Evolutionary conservation across 129 eudicot species (phyloP).

Genomic region (Escallonia rubra): DNA sequence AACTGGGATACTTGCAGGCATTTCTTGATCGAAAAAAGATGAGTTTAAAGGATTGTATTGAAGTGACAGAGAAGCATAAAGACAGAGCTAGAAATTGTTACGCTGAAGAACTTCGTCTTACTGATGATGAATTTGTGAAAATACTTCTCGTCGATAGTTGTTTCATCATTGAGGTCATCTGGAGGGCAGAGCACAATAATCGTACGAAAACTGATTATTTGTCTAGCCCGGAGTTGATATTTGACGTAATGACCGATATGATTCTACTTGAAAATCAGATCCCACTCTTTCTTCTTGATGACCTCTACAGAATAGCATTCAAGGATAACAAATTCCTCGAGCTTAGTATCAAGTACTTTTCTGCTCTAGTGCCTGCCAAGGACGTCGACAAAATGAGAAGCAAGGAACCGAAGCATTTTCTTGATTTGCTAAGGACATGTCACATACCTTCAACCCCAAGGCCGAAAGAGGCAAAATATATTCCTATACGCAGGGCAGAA

Average conservation of each 20-base stretch:
- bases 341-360: not conserved
- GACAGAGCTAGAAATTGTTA: slow-evolving; percentile 11
- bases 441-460: slow-evolving; percentile 8
- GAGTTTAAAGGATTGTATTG: slow-evolving; percentile 3
- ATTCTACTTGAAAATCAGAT: slow-evolving; percentile 12
- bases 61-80: not conserved
- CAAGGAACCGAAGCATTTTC: not conserved
- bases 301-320: slow-evolving; percentile 4
- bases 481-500: not conserved
- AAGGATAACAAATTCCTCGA: not conserved
- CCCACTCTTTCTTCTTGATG: slow-evolving; percentile 14
- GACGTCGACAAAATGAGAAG: not conserved
- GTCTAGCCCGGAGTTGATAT: not conserved
- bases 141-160: slow-evolving; percentile 14
- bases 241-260: slow-evolving; percentile 6
- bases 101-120: not conserved
- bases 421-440: slow-evolving; percentile 12
- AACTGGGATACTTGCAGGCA: not conserved
- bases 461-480: not conserved
- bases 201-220: not conserved
- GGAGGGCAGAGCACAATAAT: not conserved
- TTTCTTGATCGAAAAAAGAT: slow-evolving; percentile 1
- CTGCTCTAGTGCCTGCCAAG: not conserved
- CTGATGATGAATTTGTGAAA: slow-evolving; percentile 10
- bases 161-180: slow-evolving; percentile 17